Conservation (phyloP, 2,329 filamentous ascomycete genomes). For the Sporothrix pseudoabietina region DNA sequence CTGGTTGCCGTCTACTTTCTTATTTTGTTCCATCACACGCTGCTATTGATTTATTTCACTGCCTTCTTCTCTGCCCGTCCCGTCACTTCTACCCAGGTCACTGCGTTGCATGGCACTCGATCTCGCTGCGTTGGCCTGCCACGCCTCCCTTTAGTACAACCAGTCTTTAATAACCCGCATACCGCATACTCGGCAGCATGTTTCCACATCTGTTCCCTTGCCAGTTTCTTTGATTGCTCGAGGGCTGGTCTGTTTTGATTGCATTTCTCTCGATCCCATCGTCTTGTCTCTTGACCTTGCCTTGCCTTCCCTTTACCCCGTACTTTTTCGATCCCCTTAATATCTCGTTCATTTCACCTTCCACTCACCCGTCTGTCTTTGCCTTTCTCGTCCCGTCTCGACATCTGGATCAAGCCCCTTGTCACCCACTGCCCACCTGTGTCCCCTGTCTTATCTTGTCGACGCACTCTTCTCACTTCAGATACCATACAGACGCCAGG, state of each 20-base stretch:
- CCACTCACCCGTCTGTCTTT: constrained; percentile 3
- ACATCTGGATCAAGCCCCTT: constrained; percentile 1
- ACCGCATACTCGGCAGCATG: constrained; percentile 25
- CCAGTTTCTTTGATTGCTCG: neutral
- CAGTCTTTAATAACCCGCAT: constrained; percentile 21
- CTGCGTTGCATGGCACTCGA: neutral
- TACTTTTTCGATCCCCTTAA: constrained; percentile 17
- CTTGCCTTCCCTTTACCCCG: constrained; percentile 12
- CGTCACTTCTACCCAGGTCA: neutral
- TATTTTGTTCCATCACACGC: neutral
- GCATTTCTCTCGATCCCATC: neutral
- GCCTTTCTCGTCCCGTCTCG: constrained; percentile 5
- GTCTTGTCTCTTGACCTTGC: neutral
- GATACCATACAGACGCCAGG: neutral
- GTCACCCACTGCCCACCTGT: neutral
- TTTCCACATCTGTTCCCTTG: constrained; percentile 17
- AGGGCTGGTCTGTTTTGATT: neutral
- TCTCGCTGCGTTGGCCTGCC: neutral
- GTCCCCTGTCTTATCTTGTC: neutral
- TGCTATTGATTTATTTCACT: constrained; percentile 1
- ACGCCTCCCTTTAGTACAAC: constrained; percentile 18
- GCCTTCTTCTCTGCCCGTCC: neutral
- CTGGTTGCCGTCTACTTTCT: neutral
- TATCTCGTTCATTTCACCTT: constrained; percentile 2
- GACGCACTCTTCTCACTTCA: constrained; percentile 13